Base-by-base conservation (phyloP, 2,329 filamentous ascomycete genomes). In the Ophiocordyceps camponoti-rufipedis region DNA sequence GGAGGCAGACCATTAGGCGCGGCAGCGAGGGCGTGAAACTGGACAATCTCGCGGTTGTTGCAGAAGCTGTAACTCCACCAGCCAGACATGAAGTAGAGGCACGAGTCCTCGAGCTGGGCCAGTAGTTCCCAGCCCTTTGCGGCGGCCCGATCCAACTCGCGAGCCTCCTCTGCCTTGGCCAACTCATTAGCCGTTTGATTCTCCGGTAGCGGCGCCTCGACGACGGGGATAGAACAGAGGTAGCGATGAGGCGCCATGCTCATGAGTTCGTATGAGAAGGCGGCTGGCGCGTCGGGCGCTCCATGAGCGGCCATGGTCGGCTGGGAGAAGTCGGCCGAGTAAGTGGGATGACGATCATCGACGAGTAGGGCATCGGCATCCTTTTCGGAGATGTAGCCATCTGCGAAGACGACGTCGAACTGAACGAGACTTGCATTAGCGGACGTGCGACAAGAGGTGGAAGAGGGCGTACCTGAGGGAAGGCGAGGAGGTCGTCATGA, bases 1-100 rank as follows among this genome's bases (percentile, higher is more conserved):
- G 88, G 88, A 23, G 85, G 81, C 11, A 82, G 75, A 3, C 80
- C 79, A 48, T 79, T 78, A 41, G 76, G 72, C 16, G 63, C 64
- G 2, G 78, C 77, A 1, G 85, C 75, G 48, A 89, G 66, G 41
- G 86, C 85, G 60, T 95, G 88, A 62, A 93, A 95, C 62, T 95
- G 88, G 55, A 85, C 82, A 49, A 95, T 80, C 50, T 89, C 78
- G 49, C 80, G 74, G 57, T 85, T 85, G 64, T 94, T 91, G 69
- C 88, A 95, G 62, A 94, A 94, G 54, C 81, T 83, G 63, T 95
- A 95, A 57, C 83, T 91, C 88, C 88, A 95, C 88, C 88, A 95
- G 0, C 88, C 88, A 1, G 79, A 83, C 51, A 87, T 67, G 51
- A 71, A 76, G 66, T 89, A 94, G 50, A 95, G 74, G 61, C 88